These are phyloP conservation scores for Trichoderma reesei DNA, from an alignment of 495 filamentous ascomycete genomes.

Conservation along the genomic window DNA sequence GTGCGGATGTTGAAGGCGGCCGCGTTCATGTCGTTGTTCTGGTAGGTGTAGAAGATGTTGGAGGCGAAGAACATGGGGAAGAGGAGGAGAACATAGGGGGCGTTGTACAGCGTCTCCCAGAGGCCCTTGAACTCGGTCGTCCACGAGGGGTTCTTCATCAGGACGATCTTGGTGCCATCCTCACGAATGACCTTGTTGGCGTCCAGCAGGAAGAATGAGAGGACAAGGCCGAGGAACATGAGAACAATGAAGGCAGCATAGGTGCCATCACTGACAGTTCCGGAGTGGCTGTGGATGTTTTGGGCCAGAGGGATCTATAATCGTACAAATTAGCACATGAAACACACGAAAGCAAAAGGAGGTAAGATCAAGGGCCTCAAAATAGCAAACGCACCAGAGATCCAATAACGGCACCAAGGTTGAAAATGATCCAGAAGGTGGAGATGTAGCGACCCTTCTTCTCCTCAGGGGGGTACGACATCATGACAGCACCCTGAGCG, in stretches of 20 bases:
- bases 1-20: constrained; percentile 77
- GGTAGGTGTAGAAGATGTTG: constrained; percentile 74
- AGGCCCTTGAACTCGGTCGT: constrained; percentile 69
- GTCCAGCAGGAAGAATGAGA: constrained; percentile 65
- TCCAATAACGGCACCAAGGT: constrained; percentile 84
- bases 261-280: constrained; percentile 67
- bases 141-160: constrained; percentile 82
- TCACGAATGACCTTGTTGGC: constrained; percentile 66
- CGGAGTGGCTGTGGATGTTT: constrained; percentile 56
- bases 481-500: constrained; percentile 92
- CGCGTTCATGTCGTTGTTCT: constrained; percentile 51
- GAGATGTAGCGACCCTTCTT: constrained; percentile 84
- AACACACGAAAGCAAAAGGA: background rate
- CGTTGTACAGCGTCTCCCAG: constrained; percentile 57
- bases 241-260: constrained; percentile 88
- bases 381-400: constrained; percentile 48
- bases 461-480: constrained; percentile 76
- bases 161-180: constrained; percentile 66
- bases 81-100: constrained; percentile 71
- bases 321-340: constrained; percentile 18
- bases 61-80: constrained; percentile 83
- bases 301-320: constrained; percentile 61
- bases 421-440: constrained; percentile 94
- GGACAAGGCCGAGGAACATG: constrained; percentile 62
- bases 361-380: background rate